A percentile compares a stretch with the other conserved stretches of the same genome.
Conservation (phyloP, 176 grass and related monocot species). For the Oryza glaberrima region DNA sequence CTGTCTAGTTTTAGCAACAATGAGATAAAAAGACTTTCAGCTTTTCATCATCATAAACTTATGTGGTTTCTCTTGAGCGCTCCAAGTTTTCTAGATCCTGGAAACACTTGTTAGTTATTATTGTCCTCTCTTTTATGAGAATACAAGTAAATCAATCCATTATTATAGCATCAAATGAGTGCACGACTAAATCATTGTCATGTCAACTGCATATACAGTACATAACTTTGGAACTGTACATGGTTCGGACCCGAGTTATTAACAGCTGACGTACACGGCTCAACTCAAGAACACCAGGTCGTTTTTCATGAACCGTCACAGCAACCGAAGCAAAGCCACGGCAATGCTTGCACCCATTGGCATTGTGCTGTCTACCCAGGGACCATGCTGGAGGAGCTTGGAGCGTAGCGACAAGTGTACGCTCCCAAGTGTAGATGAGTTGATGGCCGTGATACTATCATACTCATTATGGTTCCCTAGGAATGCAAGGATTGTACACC, state of each 20-base stretch:
- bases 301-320: neutral
- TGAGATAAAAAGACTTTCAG: neutral
- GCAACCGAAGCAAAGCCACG: neutral
- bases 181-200: neutral
- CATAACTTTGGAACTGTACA: neutral
- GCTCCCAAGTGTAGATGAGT: neutral
- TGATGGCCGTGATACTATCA: neutral
- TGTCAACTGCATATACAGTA: neutral
- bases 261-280: neutral
- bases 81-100: neutral
- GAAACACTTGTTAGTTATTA: neutral
- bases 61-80: neutral
- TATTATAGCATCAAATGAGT: neutral
- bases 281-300: neutral
- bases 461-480: neutral
- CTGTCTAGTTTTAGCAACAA: conserved; percentile 22
- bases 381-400: neutral
- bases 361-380: neutral
- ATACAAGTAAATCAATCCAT: neutral
- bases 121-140: neutral
- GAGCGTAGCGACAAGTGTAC: neutral
- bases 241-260: neutral
- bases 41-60: neutral
- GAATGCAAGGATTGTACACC: too few species aligned
- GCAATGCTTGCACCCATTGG: neutral